These are phyloP conservation scores for Phytophthora ohioensis DNA, from an alignment of 352 stramenopile genomes.

Conservation along the genomic window DNA sequence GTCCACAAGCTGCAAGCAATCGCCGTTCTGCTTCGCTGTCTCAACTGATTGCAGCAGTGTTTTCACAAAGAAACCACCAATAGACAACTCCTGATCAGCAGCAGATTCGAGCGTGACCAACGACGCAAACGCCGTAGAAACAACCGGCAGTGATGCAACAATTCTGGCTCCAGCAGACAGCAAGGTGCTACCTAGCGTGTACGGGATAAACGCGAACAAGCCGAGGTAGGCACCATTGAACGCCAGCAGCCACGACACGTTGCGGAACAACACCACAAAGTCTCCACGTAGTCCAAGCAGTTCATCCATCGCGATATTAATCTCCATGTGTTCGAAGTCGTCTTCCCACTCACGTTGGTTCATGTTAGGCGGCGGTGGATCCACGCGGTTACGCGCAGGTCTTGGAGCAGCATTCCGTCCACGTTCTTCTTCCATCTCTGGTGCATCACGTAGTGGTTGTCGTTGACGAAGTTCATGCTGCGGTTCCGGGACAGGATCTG, in stretches of 20 bases:
- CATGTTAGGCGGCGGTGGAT: slow-evolving; percentile 53
- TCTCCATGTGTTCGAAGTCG: slow-evolving; percentile 93
- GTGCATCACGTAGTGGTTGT: slow-evolving; percentile 31
- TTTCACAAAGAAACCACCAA: slow-evolving; percentile 57
- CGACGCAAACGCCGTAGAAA: slow-evolving; percentile 33
- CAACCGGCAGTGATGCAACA: slow-evolving; percentile 55
- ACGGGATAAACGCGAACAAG: slow-evolving; percentile 97
- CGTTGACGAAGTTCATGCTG: slow-evolving; percentile 57
- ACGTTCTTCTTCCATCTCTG: slow-evolving; percentile 23
- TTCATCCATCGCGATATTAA: slow-evolving; percentile 97
- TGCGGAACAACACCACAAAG: slow-evolving; percentile 94
- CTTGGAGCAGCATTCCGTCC: slow-evolving; percentile 35
- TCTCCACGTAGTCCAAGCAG: slow-evolving; percentile 96
- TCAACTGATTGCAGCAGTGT: slow-evolving; percentile 66
- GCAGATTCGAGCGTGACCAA: slow-evolving; percentile 33
- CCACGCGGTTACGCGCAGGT: slow-evolving; percentile 44
- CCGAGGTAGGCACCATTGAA: slow-evolving; percentile 98
- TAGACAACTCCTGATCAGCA: slow-evolving; percentile 30
- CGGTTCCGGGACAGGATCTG: slow-evolving; percentile 30
- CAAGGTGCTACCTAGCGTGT: slow-evolving; percentile 93
- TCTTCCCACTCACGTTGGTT: slow-evolving; percentile 82
- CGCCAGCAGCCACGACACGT: slow-evolving; percentile 97
- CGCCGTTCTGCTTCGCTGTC: slow-evolving; percentile 65
- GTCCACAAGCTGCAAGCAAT: slow-evolving; percentile 88
- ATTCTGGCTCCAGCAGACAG: slow-evolving; percentile 78